A percentile compares a stretch with the other conserved stretches of the same genome.
These are phyloP conservation scores for Hericium erinaceus DNA, from an alignment of 768 basidiomycete genomes.

Conservation along the genomic window DNA sequence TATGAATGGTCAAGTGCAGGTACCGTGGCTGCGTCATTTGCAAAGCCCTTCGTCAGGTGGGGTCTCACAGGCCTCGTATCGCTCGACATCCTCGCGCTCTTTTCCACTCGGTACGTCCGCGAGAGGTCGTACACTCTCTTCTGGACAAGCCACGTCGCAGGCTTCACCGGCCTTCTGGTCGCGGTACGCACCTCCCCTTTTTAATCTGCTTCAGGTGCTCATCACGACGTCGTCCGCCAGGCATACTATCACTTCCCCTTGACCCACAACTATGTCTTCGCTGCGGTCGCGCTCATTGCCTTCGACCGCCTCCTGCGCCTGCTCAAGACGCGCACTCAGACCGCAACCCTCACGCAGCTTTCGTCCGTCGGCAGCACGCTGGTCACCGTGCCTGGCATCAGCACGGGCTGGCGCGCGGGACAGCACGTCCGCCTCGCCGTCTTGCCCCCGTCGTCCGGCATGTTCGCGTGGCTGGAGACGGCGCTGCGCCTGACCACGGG, in stretches of 20 bases:
- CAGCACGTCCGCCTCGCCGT: constrained; percentile 51
- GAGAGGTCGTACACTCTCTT: constrained; percentile 36
- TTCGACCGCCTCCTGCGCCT: constrained; percentile 39
- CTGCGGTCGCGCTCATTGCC: constrained; percentile 30
- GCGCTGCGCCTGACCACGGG: background rate
- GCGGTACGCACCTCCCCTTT: constrained; percentile 14
- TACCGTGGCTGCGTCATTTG: background rate
- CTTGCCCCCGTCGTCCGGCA: constrained; percentile 27
- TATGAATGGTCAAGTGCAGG: constrained; percentile 7
- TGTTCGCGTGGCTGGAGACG: constrained; percentile 2
- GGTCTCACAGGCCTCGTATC: constrained; percentile 28
- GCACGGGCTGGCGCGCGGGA: constrained; percentile 47
- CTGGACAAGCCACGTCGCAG: constrained; percentile 30
- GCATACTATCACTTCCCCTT: constrained; percentile 4
- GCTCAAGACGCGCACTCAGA: constrained; percentile 34
- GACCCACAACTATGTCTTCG: constrained; percentile 32
- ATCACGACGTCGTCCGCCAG: constrained; percentile 5
- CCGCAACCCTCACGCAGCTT: constrained; percentile 36
- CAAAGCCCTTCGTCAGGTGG: constrained; percentile 3
- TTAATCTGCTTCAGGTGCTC: background rate
- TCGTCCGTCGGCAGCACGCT: constrained; percentile 34
- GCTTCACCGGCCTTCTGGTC: constrained; percentile 30
- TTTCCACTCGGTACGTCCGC: constrained; percentile 33
- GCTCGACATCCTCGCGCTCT: constrained; percentile 28
- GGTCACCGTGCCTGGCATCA: constrained; percentile 35